Evolutionary conservation across 768 basidiomycete species (phyloP).

Genomic region (Amanita brunnescens): DNA sequence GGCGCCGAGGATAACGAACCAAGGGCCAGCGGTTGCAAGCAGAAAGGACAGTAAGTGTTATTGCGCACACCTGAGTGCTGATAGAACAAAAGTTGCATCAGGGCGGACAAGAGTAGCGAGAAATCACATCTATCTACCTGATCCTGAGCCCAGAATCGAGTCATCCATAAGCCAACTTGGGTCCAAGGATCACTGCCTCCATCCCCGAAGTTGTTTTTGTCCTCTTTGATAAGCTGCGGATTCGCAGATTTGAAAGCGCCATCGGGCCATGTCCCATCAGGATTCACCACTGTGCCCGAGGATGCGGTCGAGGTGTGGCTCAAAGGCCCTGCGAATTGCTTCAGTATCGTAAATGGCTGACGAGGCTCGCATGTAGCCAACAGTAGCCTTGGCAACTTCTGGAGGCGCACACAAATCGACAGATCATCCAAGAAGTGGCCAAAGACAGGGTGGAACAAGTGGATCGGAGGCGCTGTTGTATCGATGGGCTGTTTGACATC

Average conservation of each 20-base stretch:
- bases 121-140: not conserved
- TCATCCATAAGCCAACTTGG: slow-evolving; percentile 8
- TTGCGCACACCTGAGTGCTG: slow-evolving; percentile 9
- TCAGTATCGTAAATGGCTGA: slow-evolving; percentile 10
- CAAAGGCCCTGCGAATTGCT: not conserved
- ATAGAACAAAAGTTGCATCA: no score
- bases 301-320: not conserved
- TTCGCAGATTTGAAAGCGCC: not conserved
- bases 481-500: not conserved
- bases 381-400: not conserved
- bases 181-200: slow-evolving; percentile 7
- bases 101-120: slow-evolving; percentile 4
- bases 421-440: slow-evolving; percentile 12
- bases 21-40: slow-evolving; percentile 13
- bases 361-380: slow-evolving; percentile 11
- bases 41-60: slow-evolving; percentile 15
- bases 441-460: slow-evolving; percentile 17
- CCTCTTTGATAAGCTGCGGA: not conserved
- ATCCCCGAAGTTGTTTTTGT: not conserved
- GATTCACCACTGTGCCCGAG: not conserved
- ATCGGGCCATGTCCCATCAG: not conserved
- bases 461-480: slow-evolving; percentile 13
- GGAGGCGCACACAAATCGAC: not conserved
- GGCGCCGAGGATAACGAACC: slow-evolving; percentile 12
- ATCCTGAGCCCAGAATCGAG: slow-evolving; percentile 6